These are phyloP conservation scores for Fusarium sp. DNA, from an alignment of 2,329 filamentous ascomycete species.

Conservation along the genomic window DNA sequence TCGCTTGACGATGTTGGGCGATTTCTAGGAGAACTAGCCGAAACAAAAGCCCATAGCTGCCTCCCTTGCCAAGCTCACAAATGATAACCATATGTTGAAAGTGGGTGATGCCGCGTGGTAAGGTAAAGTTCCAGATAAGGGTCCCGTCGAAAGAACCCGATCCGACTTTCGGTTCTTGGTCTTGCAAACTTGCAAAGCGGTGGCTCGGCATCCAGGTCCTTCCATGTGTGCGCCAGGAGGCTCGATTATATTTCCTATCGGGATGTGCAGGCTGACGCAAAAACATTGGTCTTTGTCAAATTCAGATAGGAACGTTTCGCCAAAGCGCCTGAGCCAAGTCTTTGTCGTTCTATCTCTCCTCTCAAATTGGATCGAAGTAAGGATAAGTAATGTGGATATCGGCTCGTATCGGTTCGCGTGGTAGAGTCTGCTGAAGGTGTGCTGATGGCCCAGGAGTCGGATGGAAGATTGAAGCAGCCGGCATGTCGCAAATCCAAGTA, in stretches of 20 bases:
- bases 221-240: background rate
- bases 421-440: background rate
- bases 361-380: background rate
- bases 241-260: no score
- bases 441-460: background rate
- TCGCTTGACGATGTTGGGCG: background rate
- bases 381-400: background rate
- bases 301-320: background rate
- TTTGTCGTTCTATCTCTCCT: background rate
- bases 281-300: background rate
- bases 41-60: background rate
- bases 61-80: background rate
- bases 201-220: background rate
- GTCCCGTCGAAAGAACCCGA: background rate
- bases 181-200: background rate
- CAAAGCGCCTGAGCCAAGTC: background rate
- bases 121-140: background rate
- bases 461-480: constrained; percentile 4
- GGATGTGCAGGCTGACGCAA: background rate
- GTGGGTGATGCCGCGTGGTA: background rate
- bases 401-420: background rate
- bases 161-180: background rate
- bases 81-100: background rate
- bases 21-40: background rate
- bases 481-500: constrained; percentile 25